Evolutionary conservation across 495 filamentous ascomycete genomes (phyloP).

Genomic region (Aspergillus egyptiacus): DNA sequence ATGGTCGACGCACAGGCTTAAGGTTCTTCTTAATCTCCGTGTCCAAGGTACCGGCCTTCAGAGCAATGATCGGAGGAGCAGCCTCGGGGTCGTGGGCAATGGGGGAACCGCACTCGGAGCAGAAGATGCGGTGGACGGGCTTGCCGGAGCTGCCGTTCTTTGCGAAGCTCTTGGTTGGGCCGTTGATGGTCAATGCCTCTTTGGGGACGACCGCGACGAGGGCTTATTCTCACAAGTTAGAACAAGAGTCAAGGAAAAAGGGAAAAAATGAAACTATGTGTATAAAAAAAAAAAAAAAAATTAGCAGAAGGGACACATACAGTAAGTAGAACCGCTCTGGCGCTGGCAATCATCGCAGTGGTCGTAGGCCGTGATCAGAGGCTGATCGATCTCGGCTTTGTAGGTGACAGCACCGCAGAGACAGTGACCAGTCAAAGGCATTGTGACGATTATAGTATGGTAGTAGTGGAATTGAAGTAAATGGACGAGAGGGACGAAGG

Average conservation of each 20-base stretch:
- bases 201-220: constrained; percentile 62
- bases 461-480: constrained; percentile 39
- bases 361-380: constrained; percentile 55
- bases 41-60: constrained; percentile 61
- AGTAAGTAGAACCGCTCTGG: constrained; percentile 63
- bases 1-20: constrained; percentile 47
- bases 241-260: too few species aligned
- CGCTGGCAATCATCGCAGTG: constrained; percentile 71
- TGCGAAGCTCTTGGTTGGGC: constrained; percentile 56
- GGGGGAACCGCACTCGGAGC: constrained; percentile 61
- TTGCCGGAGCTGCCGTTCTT: constrained; percentile 51
- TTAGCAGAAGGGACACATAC: constrained; percentile 38
- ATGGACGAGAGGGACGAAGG: constrained; percentile 36
- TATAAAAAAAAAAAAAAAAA: too few species aligned
- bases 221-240: constrained; percentile 36
- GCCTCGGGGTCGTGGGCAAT: constrained; percentile 65
- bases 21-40: constrained; percentile 59
- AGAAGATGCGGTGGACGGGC: constrained; percentile 61
- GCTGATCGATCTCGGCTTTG: constrained; percentile 49
- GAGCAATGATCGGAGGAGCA: constrained; percentile 60
- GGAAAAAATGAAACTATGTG: too few species aligned
- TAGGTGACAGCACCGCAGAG: constrained; percentile 66
- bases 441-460: constrained; percentile 37
- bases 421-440: constrained; percentile 64
- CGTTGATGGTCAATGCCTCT: constrained; percentile 52